Evolutionary conservation across 2,329 filamentous ascomycete genomes (phyloP).

Genomic region (Proliferodiscus dingleyae): DNA sequence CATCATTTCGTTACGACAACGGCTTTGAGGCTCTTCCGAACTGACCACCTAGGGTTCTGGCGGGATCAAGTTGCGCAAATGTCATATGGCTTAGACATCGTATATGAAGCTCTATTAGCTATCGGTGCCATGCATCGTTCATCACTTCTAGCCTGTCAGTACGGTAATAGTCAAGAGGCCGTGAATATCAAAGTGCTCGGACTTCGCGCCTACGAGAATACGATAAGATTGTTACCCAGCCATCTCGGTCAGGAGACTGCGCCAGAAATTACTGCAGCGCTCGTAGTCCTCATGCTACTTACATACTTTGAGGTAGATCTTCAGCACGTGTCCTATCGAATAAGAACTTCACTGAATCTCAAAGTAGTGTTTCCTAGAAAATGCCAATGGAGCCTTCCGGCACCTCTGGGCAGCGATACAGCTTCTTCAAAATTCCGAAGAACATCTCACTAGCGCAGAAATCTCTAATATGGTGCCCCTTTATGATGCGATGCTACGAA

Average conservation of each 20-base stretch:
- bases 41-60: conserved; percentile 21
- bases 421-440: conserved; percentile 12
- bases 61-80: conserved; percentile 23
- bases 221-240: conserved; percentile 10
- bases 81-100: conserved; percentile 17
- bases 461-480: conserved; percentile 10
- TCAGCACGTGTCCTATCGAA: background rate
- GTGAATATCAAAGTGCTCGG: conserved; percentile 14
- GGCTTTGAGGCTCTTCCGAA: conserved; percentile 13
- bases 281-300: conserved; percentile 17
- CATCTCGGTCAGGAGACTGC: conserved; percentile 1
- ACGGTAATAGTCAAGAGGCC: conserved; percentile 7
- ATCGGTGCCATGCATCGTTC: conserved; percentile 20
- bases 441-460: conserved; percentile 7
- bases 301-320: conserved; percentile 18
- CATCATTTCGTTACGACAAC: conserved; percentile 25
- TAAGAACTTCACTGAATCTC: conserved; percentile 1
- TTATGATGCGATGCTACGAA: conserved; percentile 15
- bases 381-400: conserved; percentile 15
- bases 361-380: conserved; percentile 15
- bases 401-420: conserved; percentile 20
- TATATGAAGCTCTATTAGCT: conserved; percentile 20
- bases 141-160: conserved; percentile 13
- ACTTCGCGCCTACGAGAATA: conserved; percentile 14
- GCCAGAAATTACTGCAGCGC: conserved; percentile 6